Evolutionary conservation across 192 early-diverging fungal genomes (phyloP), one percentile per base, ranked within the genome.

Genomic region (Neocallimastix lanati): DNA sequence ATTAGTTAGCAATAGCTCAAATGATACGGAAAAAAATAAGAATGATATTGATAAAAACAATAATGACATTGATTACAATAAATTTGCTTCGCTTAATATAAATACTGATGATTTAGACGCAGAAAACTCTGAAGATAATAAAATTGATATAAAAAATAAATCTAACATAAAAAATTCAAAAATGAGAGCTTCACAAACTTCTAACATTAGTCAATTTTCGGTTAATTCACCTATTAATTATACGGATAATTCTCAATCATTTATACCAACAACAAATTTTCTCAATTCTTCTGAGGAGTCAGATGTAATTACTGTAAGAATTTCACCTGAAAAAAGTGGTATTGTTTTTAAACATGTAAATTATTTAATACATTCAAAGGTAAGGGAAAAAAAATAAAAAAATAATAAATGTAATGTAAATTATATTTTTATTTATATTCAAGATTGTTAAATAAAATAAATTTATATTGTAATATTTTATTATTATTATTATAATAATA

Each of bases 281-380:
- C 16, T 67, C 0, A 67, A 67, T 67, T 67, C 25, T 67, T n/a
- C 21, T 11, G 50, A 67, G n/a, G 50, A 67, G 25, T 25, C 30
- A 21, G 87, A 91, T 77, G 80, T 86, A 80, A 86, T 86, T 37
- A 83, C 84, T 18, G 83, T 90, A 14, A 80, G 82, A 15, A 83
- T 88, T 79, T 84, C 86, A 77, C 86, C 88, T 11, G 90, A 90
- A 78, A 86, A 85, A 82, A 88, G 87, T 38, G 91, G 91, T 0
- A 79, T 89, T 14, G 81, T 92, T 29, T 91, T 95, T 83, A 97
- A 95, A 80, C 93, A 95, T 83, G 90, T 93, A 16, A 96, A 94
- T 80, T 97, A 97, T 82, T 88, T 93, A 79, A 85, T 97, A 29
- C 87, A 93, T 37, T 92, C 90, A 29, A 89, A 88, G 83, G 91